phyloP scores from a whole-genome alignment of 208 protist genomes.

The Entamoeba dispar region DNA sequence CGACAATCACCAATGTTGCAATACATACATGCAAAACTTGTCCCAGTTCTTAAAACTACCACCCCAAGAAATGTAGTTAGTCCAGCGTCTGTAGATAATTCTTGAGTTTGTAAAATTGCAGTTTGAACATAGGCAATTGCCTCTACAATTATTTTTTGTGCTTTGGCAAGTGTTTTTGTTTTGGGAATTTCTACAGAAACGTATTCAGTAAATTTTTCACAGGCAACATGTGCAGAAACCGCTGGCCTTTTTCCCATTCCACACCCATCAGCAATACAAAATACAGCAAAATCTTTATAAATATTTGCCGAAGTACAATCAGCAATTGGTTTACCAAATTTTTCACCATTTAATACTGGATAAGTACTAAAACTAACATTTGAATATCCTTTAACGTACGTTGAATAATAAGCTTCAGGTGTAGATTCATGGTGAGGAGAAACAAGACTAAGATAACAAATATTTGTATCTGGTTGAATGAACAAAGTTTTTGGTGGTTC shows the following conservation, averaged over 20 bases:
- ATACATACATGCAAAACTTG: not conserved
- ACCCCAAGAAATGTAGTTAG: not conserved
- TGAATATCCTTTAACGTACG: not conserved
- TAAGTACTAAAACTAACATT: not conserved
- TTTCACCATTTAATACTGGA: not conserved
- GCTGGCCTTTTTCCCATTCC: not conserved
- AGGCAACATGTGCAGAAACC: not conserved
- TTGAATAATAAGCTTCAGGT: not conserved
- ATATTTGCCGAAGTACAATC: not conserved
- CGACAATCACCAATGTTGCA: not conserved
- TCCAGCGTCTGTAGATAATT: not conserved
- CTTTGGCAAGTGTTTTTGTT: not conserved
- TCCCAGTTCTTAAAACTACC: not conserved
- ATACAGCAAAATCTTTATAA: not conserved
- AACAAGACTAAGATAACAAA: not conserved
- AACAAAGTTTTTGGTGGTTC: not conserved
- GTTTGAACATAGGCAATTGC: not conserved
- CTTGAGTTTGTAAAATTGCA: not conserved
- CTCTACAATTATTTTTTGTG: not conserved
- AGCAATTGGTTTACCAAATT: not conserved
- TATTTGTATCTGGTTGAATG: not conserved
- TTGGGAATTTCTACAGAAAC: not conserved
- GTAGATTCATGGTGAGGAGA: not conserved
- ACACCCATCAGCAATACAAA: not conserved
- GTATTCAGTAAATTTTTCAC: not conserved